Base-by-base conservation (phyloP, 2,329 filamentous ascomycete species). In the Diatrype stigma region DNA sequence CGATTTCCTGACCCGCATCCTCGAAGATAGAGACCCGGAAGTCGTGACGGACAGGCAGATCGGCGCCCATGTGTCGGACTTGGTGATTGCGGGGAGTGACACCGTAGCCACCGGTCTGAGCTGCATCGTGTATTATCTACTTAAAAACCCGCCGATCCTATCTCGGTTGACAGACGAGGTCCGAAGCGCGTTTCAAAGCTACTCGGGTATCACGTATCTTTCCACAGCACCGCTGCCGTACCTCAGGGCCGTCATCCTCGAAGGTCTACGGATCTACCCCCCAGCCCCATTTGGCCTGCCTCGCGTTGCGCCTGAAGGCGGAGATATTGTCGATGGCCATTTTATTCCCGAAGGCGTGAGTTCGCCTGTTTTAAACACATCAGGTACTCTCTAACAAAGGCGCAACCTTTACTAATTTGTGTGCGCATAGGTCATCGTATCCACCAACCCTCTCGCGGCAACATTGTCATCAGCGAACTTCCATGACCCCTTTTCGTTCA, bases 31-130 rank as follows among this genome's bases (percentile, higher is more conserved):
- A 23, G 53, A 58, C 23, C 23, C 48, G 10, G 52, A 55, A 6
- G 26, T 21, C 7, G 50, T 60, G 2, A 57, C 62, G 3, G 60
- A 59, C 23, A 32, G 53, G 8, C 61, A 66, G 46, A 51, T 66
- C 2, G 61, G 60, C 2, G 60, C 63, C 2, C 63, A 65, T 40
- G 48, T 61, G 5, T 62, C 56, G 1, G 62, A 63, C 32, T 56
- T 65, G 19, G 57, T 66, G 2, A 49, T 60, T 22, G 61, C 61
- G 0, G 60, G 59, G 12, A 59, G 54, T 16, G 57, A 61, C 6
- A 61, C 60, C 1, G 57, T 54, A 6, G 52, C 58, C 1, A 55
- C 53, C 0, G 48, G 45, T 6, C 42, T 62, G 10, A 23, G 50
- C 2, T 40, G 37, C 6, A 53, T 49, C n/a, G 46, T 53, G 8